Base-by-base conservation (phyloP, 2,329 filamentous ascomycete species). In the Pseudocercospora ulei region DNA sequence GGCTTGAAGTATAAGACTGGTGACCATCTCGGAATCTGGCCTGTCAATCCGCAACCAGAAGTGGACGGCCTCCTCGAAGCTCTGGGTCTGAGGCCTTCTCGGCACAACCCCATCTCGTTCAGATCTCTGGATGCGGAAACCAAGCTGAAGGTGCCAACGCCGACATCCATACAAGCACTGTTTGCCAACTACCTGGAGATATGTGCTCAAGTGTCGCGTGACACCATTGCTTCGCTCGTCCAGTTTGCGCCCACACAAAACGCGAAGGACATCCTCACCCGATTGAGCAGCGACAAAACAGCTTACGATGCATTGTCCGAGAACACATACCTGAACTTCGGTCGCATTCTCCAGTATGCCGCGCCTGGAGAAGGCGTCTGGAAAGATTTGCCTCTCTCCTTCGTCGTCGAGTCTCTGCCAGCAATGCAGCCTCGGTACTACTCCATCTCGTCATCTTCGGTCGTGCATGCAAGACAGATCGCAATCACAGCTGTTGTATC, bases 401-500 rank as follows among this genome's bases (percentile, higher is more conserved):
- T 33, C 17, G 69, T 48, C 26, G 29, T 54, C 27, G 50, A 52
- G 24, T 46, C 41, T 25, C 47, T 56, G 3, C 46, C 44, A 8
- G 42, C 53, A 3, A 46, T 55, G 44, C 48, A 48, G 11, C 48
- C 49, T 8, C 49, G 52, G 8, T 51, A 52, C 39, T 55, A 53
- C 38, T 53, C 51, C 5, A 53, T 55, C 31, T 52, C 52, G 2
- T 55, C 52, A 9, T 55, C 52, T 1, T 52, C 52, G 8, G 59
- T 65, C 7, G 43, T 46, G 7, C 43, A 51, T 18, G 44, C 38
- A 24, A 39, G 38, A 19, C 48, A 46, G 9, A 48, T 45, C 5
- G 50, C 61, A 16, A 48, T 86, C 25, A 83, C 78, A 3, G 83
- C 79, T 61, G 69, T 71, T 1, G 69, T 85, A 3, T 56, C 61